Evolutionary conservation across 257 asterid species (phyloP).

Genomic region (Petunia axillaris): DNA sequence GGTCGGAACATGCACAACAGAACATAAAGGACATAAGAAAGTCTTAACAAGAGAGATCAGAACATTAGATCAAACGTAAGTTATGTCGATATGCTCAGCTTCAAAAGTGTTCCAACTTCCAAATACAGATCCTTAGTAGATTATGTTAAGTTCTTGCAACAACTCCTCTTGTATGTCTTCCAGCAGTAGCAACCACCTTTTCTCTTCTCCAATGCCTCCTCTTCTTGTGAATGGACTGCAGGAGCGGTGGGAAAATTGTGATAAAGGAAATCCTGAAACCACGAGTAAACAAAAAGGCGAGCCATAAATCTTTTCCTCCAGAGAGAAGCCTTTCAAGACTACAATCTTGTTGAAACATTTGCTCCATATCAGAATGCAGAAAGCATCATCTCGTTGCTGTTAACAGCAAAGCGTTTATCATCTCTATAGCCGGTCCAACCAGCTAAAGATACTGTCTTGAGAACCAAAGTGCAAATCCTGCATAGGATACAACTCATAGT

Average conservation of each 20-base stretch:
- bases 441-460: conserved; percentile 63
- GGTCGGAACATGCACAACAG: conserved; percentile 1
- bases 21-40: conserved; percentile 3
- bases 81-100: background rate
- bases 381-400: conserved; percentile 8
- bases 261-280: background rate
- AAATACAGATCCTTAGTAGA: background rate
- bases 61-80: background rate
- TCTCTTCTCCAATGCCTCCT: background rate
- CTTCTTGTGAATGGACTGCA: background rate
- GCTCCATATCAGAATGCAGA: conserved; percentile 14
- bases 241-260: background rate
- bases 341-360: conserved; percentile 6
- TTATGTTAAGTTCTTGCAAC: background rate
- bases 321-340: background rate
- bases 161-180: conserved; percentile 12
- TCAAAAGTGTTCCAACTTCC: background rate
- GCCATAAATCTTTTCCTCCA: background rate
- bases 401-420: background rate
- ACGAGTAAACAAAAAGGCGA: background rate
- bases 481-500: conserved; percentile 22
- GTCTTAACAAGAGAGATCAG: background rate
- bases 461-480: conserved; percentile 68
- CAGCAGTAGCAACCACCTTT: background rate
- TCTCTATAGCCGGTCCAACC: conserved; percentile 45